phyloP scores from a whole-genome alignment of 352 stramenopile species.

The Globisporangium abappressorium region DNA sequence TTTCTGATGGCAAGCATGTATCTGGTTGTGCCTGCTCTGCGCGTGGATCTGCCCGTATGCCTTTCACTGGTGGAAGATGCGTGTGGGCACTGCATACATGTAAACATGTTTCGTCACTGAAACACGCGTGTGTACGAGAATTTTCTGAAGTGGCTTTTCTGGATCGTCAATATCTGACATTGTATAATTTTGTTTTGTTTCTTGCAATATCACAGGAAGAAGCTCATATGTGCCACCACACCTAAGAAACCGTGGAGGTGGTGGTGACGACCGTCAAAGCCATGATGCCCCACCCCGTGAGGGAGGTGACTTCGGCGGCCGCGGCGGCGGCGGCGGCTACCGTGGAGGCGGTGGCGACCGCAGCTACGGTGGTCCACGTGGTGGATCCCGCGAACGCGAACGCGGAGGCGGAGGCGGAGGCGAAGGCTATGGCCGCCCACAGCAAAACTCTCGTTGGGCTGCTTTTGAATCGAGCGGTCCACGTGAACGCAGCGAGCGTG shows the following conservation, averaged over 20 bases:
- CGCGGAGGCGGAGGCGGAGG: no score
- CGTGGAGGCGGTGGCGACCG: conserved; percentile 23
- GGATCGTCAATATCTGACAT: conserved; percentile 2
- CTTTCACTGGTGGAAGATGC: background rate
- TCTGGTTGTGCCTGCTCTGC: background rate
- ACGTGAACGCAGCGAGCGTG: conserved; percentile 23
- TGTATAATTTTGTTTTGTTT: background rate
- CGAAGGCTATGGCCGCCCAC: conserved; percentile 12
- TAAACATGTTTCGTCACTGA: background rate
- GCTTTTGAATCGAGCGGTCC: conserved; percentile 38
- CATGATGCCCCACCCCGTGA: conserved; percentile 23
- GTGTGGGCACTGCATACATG: background rate
- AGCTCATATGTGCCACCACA: conserved; percentile 75
- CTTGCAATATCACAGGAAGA: conserved; percentile 38
- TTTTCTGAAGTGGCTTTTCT: background rate
- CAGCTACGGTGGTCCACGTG: conserved; percentile 22
- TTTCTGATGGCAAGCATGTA: background rate
- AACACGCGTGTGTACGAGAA: background rate
- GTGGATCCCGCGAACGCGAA: conserved; percentile 36
- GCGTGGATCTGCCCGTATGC: background rate
- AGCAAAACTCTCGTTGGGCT: conserved; percentile 54
- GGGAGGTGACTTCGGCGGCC: conserved; percentile 22
- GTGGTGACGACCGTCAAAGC: conserved; percentile 22
- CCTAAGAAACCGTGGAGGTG: conserved; percentile 43
- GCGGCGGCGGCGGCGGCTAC: conserved; percentile 25